phyloP scores from a whole-genome alignment of 176 grass and related monocot species.

The Bolboschoenus planiculmis region DNA sequence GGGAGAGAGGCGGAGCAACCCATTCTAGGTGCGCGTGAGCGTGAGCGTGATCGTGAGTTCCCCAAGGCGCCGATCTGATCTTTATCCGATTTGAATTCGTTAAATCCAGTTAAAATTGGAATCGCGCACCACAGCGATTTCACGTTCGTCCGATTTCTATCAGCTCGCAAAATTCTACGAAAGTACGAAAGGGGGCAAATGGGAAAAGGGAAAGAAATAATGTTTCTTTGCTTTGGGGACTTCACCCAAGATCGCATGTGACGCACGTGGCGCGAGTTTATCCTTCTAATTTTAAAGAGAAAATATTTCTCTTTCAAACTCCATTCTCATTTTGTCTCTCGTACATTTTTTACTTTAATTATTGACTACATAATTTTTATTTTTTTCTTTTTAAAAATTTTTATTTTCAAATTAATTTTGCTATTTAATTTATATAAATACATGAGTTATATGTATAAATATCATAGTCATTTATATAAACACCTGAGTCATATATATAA shows the following conservation, averaged over 20 bases:
- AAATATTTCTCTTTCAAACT: no score
- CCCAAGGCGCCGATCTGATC: slow-evolving; percentile 20
- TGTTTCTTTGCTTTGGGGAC: background rate
- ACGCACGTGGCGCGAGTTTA: background rate
- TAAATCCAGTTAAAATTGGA: background rate
- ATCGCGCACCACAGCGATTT: background rate
- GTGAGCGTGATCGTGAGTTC: slow-evolving; percentile 24
- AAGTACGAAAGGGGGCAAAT: background rate
- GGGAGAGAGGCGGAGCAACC: slow-evolving; percentile 76
- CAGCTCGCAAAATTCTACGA: background rate
- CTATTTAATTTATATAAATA: no score
- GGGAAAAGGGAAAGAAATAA: background rate
- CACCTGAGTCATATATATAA: no score
- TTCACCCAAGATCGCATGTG: background rate
- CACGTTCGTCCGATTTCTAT: background rate
- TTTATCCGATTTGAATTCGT: background rate
- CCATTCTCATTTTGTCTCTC: no score
- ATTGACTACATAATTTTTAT: no score
- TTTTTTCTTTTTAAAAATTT: no score
- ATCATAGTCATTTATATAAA: no score
- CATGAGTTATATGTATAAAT: no score
- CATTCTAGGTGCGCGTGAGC: slow-evolving; percentile 34
- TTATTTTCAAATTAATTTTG: no score
- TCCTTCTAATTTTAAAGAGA: slow-evolving; percentile 9
- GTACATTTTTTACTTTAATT: no score